Evolutionary conservation across 2,329 filamentous ascomycete genomes (phyloP), one percentile per base, ranked within the genome.

Genomic region (Lecanicillium sp.): DNA sequence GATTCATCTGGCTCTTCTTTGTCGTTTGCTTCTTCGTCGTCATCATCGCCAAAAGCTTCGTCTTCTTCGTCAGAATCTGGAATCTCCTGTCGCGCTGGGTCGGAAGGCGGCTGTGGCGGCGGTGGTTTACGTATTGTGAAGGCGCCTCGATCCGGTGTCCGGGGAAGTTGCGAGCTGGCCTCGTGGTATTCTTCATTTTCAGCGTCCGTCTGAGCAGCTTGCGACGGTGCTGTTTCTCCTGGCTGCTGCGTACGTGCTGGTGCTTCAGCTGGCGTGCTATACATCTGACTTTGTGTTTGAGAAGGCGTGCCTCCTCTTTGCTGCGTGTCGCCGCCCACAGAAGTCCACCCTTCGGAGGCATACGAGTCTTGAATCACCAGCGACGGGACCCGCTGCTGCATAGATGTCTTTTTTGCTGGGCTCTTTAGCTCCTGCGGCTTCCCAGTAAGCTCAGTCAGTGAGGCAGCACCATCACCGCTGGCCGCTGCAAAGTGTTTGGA

Each of bases 31-130:
- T 40, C 18, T 5, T 49, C 46, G 0, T 41, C 43, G 12, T 40
- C 33, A 3, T 47, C 40, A 13, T 46, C 30, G 4, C 19, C 50
- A 36, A 52, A 53, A 2, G 53, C 48, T 1, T 57, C 57, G 7
- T 56, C 49, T 6, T 69, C 67, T 10, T 65, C 68, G 28, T 74
- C 71, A 2, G 70, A 71, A 42, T 74, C 71, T 1, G 70, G 66
- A 20, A 74, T 72, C 41, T 72, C 68, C n/a, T 29, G 41, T 13
- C 34, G 38, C 40, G 42, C 40, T 12, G 29, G 32, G 9, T 43
- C 39, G 22, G 43, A 31, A 29, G 41, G 17, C 12, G 28, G 22
- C 9, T 29, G 22, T 18, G 11, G n/a, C n/a, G n/a, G n/a, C n/a
- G n/a, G n/a, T n/a, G n/a, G n/a, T n/a, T n/a, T n/a, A n/a, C n/a